These are phyloP conservation scores for Ogataea henricii DNA, from an alignment of 805 yeast species.

Conservation along the genomic window DNA sequence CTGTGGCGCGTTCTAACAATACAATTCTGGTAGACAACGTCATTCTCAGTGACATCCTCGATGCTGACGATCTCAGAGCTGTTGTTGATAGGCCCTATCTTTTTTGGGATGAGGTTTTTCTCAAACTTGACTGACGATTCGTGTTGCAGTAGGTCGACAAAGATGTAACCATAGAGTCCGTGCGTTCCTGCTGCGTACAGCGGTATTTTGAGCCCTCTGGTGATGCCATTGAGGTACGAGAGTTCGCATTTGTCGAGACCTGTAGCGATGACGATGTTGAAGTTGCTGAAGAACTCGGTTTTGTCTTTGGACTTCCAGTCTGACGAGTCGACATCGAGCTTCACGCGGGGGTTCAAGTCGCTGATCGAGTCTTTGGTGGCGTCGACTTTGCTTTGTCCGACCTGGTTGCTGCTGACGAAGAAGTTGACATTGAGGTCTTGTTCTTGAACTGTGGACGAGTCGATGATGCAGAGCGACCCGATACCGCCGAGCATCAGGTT, in stretches of 20 bases:
- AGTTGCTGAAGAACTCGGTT: constrained; percentile 47
- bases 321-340: constrained; percentile 45
- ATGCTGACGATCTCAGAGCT: constrained; percentile 47
- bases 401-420: constrained; percentile 56
- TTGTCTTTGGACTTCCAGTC: constrained; percentile 29
- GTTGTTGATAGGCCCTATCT: constrained; percentile 49
- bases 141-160: constrained; percentile 75
- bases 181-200: constrained; percentile 67
- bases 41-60: constrained; percentile 38
- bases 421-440: constrained; percentile 76
- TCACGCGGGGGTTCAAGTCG: constrained; percentile 81
- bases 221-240: constrained; percentile 49
- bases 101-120: constrained; percentile 49
- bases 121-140: constrained; percentile 54
- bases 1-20: constrained; percentile 41
- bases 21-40: constrained; percentile 38
- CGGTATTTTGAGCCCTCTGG: constrained; percentile 61
- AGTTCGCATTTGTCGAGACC: constrained; percentile 52
- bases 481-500: constrained; percentile 87
- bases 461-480: constrained; percentile 74
- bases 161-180: constrained; percentile 83
- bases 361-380: constrained; percentile 57
- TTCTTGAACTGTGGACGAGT: constrained; percentile 52
- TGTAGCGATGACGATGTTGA: constrained; percentile 76
- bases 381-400: constrained; percentile 59